Evolutionary conservation across 2,329 filamentous ascomycete species (phyloP).

Genomic region (Neocatenulostroma microsporum): DNA sequence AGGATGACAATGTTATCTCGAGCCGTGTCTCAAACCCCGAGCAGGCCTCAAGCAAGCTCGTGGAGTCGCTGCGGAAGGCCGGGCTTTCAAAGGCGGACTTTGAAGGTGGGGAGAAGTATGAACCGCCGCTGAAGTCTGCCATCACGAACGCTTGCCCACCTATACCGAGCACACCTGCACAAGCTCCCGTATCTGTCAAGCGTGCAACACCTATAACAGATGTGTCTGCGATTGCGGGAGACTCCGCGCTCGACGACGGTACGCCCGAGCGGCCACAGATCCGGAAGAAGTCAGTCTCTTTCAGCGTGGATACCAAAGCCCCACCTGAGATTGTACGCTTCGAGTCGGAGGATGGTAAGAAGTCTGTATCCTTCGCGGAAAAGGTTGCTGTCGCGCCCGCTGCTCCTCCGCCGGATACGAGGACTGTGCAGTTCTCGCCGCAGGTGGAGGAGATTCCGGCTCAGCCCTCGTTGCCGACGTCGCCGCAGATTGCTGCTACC

Average conservation of each 20-base stretch:
- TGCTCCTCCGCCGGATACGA: conserved; percentile 25
- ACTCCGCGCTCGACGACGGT: conserved; percentile 6
- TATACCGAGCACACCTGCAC: conserved; percentile 1
- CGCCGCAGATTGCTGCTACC: conserved; percentile 3
- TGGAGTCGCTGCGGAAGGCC: conserved; percentile 69
- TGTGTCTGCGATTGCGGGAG: not conserved
- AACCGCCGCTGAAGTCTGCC: conserved; percentile 10
- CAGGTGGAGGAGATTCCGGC: conserved; percentile 27
- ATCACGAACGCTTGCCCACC: conserved; percentile 13
- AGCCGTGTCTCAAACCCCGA: conserved; percentile 49
- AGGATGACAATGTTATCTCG: conserved; percentile 74
- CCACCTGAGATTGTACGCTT: conserved; percentile 29
- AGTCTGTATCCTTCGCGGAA: conserved; percentile 28
- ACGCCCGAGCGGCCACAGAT: conserved; percentile 16
- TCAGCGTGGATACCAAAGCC: conserved; percentile 53
- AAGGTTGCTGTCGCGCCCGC: conserved; percentile 30
- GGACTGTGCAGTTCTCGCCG: conserved; percentile 27
- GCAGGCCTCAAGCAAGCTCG: conserved; percentile 57
- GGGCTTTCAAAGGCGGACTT: conserved; percentile 47
- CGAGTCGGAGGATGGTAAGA: conserved; percentile 27
- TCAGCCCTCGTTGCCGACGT: conserved; percentile 7
- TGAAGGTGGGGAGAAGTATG: conserved; percentile 4
- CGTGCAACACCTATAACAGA: conserved; percentile 2
- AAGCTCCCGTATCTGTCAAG: conserved; percentile 4
- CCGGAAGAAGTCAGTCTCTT: conserved; percentile 53